Base-by-base conservation (phyloP, 345 rosid genomes). In the Brassica cretica region DNA sequence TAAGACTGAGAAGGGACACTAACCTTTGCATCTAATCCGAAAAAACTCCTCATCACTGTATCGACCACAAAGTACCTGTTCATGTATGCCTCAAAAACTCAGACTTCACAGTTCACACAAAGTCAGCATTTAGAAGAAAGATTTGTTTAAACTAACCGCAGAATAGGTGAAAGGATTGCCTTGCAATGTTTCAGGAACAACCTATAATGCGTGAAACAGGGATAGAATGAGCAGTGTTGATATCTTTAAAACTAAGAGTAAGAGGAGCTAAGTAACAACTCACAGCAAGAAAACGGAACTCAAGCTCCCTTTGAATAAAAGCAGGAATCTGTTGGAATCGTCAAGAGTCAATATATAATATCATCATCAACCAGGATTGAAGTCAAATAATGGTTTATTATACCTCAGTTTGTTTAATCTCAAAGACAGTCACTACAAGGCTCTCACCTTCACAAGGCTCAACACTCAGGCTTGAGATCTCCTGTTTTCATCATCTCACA, bases 21-120 rank as follows among this genome's bases (percentile, higher is more conserved):
- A 46, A 91, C 98, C 98, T 89, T 84, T 71, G 82, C 98, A 94
- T 84, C 95, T 82, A 64, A 88, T 78, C 76, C 39, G 84, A 70
- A 92, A 88, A 80, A 88, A 94, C 53, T 94, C 97, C 64, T 89
- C 90, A 76, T 94, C 97, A 16, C 83, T 94, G 60, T 85, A 92
- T 24, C 91, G 89, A 41, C 88, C 85, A 74, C 98, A 94, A 55
- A 94, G 91, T 74, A 94, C 97, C 97, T 94, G 84, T 72, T 51
- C 60, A 27, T 27, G 30, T 51, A 71, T 0, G 9, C 21, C 35
- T 32, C 70, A 59, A 39, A 70, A 9, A 71, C 80, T 27, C 60
- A 70, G 35, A 76, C 56, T 39, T 39, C 8, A 37, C 41, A 8
- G 11, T 70, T 39, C 4, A n/a, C 59, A 58, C 66, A 76, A 10